These are phyloP conservation scores for Erythrobasidium hasegawianum DNA, from an alignment of 1,284 basidiomycete genomes.

Conservation along the genomic window DNA sequence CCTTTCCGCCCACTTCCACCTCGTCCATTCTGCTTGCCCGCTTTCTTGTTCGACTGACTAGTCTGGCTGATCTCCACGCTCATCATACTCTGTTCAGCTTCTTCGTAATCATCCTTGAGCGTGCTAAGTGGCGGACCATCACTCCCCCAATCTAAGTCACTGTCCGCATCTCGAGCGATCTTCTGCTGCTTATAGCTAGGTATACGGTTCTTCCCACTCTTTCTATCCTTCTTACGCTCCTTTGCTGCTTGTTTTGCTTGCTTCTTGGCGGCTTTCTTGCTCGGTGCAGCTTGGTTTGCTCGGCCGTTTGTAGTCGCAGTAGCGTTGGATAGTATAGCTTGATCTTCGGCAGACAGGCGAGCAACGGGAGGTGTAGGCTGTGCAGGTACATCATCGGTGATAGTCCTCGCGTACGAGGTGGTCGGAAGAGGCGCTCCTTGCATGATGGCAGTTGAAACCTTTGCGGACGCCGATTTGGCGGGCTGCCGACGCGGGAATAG, in stretches of 20 bases:
- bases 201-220: neutral
- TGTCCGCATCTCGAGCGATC: neutral
- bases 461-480: neutral
- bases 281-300: neutral
- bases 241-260: constrained; percentile 5
- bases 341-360: too few species aligned
- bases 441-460: too few species aligned
- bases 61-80: constrained; percentile 3
- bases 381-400: too few species aligned
- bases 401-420: too few species aligned
- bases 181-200: neutral
- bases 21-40: neutral
- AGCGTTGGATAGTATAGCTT: neutral
- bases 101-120: neutral
- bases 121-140: neutral
- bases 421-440: too few species aligned
- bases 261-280: constrained; percentile 10
- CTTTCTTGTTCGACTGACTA: neutral
- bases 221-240: constrained; percentile 19
- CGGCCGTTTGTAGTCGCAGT: neutral
- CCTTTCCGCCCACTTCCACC: neutral
- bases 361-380: too few species aligned
- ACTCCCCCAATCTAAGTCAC: constrained; percentile 5
- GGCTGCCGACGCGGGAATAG: constrained; percentile 1
- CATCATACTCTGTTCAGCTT: neutral